Evolutionary conservation across 225 moss, liverwort and hornwort species (phyloP).

Genomic region (Thuidium tamariscinum): DNA sequence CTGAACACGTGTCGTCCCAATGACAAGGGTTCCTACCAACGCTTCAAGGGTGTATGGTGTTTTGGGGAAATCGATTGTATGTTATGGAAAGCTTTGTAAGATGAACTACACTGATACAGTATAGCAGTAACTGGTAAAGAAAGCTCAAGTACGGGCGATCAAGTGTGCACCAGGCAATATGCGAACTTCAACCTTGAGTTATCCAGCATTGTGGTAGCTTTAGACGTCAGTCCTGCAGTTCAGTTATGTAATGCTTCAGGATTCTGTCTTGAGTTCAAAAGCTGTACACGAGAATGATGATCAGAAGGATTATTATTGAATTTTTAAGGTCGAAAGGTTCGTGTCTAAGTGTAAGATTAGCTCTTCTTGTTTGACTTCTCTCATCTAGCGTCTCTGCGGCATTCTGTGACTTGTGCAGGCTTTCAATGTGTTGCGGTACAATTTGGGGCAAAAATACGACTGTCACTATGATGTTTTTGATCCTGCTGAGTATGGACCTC

Average conservation of each 20-base stretch:
- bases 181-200: not conserved
- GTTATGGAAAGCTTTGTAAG: not conserved
- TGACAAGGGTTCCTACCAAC: not conserved
- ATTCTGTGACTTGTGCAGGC: constrained; percentile 39
- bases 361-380: not conserved
- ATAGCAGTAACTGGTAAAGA: not conserved
- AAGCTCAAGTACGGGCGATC: not conserved
- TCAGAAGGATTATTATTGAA: not conserved
- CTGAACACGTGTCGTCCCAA: not conserved
- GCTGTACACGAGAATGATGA: not conserved
- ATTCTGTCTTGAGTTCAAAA: not conserved
- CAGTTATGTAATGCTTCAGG: not conserved
- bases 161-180: not conserved
- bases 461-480: constrained; percentile 94
- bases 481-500: constrained; percentile 94
- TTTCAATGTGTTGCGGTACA: constrained; percentile 90
- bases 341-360: not conserved
- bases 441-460: constrained; percentile 89
- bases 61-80: not conserved
- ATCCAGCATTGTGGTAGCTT: not conserved
- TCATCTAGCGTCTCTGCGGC: not conserved
- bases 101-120: not conserved
- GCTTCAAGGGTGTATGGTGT: not conserved
- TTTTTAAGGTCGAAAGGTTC: not conserved
- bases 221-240: not conserved